Base-by-base conservation (phyloP, 768 basidiomycete species). In the Lyophyllum decastes region DNA sequence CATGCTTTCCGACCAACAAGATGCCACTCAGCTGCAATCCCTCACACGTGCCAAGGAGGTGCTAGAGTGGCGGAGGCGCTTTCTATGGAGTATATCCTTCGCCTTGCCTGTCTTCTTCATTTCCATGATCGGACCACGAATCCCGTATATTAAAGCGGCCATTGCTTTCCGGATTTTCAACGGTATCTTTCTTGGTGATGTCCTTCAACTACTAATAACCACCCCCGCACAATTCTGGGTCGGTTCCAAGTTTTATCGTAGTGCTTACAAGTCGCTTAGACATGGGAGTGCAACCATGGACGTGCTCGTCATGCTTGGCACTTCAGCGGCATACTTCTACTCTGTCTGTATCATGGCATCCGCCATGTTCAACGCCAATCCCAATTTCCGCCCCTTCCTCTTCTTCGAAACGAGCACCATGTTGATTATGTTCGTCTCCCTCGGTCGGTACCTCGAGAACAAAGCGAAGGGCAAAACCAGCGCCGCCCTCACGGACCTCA, bases 331-430 rank as follows among this genome's bases (percentile, higher is more conserved):
- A 8, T 98, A 96, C 70, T 80, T 88, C 63, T 99, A 98, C 73
- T 98, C 96, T 0, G 59, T 94, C 24, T 73, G 84, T 59, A 73
- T 82, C 46, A 81, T 99, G 78, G 44, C 92, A 59, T 76, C 76
- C 49, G 89, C 92, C 6, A 69, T 80, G 3, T 81, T 88, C 72
- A 85, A 86, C 66, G 72, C 78, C 4, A 83, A 88, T 10, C 81
- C 88, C 0, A 80, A 80, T 43, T 92, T 82, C 68, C 88, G 84
- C 19, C 96, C 97, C 1, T 83, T 89, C 69, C 82, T 94, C 45
- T 98, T 98, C 75, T 98, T 98, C 76, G 97, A 99, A 75, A 98
- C 97, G 1, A 97, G 94, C 67, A 97, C 97, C 19, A 98, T 98
- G 97, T 78, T 99, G 60, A 89, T 99, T 81, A 92, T 89, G 77